A percentile compares a stretch with the other conserved stretches of the same genome.
phyloP scores from a whole-genome alignment of 2,329 filamentous ascomycete genomes.

The Calonectria montana region DNA sequence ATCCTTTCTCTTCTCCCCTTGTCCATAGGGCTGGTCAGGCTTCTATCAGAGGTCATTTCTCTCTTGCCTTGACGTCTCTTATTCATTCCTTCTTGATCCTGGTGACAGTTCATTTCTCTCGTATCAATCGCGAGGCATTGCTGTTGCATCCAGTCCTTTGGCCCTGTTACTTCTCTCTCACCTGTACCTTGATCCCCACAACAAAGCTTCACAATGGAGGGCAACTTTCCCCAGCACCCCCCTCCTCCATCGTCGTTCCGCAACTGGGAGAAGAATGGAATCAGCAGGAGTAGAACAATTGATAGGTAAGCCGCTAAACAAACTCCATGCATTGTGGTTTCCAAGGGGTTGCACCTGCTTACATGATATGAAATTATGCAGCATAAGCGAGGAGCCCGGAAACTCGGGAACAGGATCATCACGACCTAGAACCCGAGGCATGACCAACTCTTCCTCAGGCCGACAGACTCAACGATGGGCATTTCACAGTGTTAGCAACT shows the following conservation, averaged over 20 bases:
- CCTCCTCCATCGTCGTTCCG: conserved; percentile 35
- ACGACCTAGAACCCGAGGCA: conserved; percentile 38
- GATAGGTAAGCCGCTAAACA: conserved; percentile 33
- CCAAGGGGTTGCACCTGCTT: background rate
- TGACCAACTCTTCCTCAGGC: conserved; percentile 40
- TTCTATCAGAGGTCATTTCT: conserved; percentile 36
- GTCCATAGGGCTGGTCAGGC: conserved; percentile 38
- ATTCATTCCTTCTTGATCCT: conserved; percentile 25
- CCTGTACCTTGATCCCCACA: background rate
- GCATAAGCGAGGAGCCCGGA: conserved; percentile 41
- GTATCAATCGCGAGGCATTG: conserved; percentile 34
- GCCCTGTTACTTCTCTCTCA: conserved; percentile 16
- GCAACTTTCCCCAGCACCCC: conserved; percentile 31
- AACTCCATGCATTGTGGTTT: background rate
- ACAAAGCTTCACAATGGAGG: conserved; percentile 36
- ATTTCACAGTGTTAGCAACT: conserved; percentile 44
- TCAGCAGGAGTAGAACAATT: conserved; percentile 34
- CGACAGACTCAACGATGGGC: conserved; percentile 42
- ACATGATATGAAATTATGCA: conserved; percentile 13
- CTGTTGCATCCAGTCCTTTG: conserved; percentile 15
- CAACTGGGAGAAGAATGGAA: conserved; percentile 38
- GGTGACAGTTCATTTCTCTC: conserved; percentile 28
- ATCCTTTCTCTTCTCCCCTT: conserved; percentile 25
- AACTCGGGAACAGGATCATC: conserved; percentile 28
- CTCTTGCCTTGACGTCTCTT: conserved; percentile 22